Conservation (phyloP, 1,284 basidiomycete genomes). For the Fomitopsis schrenkii region DNA sequence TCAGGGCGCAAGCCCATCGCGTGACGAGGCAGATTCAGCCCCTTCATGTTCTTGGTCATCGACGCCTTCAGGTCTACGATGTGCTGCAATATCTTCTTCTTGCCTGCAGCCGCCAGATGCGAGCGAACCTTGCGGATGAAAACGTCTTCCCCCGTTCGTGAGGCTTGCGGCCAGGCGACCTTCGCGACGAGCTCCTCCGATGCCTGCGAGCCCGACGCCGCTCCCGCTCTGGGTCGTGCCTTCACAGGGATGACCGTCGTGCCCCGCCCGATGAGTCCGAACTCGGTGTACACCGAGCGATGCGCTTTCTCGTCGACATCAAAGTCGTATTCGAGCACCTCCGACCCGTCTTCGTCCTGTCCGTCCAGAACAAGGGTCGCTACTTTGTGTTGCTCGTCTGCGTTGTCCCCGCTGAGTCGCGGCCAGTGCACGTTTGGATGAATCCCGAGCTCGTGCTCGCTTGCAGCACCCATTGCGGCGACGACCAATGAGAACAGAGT, state of each 20-base stretch:
- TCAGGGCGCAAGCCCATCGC: background rate
- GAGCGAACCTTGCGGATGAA: background rate
- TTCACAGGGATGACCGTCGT: background rate
- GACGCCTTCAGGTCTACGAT: conserved; percentile 4
- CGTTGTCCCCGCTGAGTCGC: background rate
- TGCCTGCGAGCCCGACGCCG: background rate
- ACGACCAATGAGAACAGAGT: background rate
- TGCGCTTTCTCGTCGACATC: too few relatives aligned
- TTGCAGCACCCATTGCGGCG: background rate
- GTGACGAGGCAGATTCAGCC: background rate
- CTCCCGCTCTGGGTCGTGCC: background rate
- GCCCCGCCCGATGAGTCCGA: background rate
- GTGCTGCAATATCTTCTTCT: background rate
- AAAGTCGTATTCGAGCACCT: too few relatives aligned
- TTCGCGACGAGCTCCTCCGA: background rate
- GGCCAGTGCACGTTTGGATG: background rate
- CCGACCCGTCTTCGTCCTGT: background rate
- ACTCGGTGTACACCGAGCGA: background rate
- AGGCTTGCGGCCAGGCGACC: background rate
- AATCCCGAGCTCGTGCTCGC: background rate
- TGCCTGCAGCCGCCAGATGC: background rate
- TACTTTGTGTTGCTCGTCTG: background rate
- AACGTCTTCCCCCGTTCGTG: background rate
- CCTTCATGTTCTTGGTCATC: background rate
- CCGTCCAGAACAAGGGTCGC: background rate